Evolutionary conservation across 2,329 filamentous ascomycete genomes (phyloP).

Genomic region (Laburnicola sp.): DNA sequence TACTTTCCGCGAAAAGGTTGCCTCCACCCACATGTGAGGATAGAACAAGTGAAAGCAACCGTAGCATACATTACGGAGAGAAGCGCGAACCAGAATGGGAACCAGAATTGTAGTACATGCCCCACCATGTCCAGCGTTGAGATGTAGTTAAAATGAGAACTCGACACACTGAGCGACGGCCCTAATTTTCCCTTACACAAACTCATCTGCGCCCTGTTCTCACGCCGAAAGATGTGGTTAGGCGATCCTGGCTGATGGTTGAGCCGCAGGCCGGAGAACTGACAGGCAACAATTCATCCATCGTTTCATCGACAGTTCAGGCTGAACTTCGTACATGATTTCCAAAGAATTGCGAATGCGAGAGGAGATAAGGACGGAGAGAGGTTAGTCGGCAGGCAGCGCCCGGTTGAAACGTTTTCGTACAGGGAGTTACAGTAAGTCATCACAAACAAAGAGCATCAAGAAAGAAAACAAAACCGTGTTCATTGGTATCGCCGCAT

Average conservation of each 20-base stretch:
- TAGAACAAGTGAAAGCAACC: too few relatives aligned
- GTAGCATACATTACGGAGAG: too few relatives aligned
- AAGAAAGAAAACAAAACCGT: conserved; percentile 8
- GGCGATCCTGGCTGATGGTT: conserved; percentile 33
- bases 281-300: conserved; percentile 23
- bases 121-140: not conserved
- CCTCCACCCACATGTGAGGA: too few relatives aligned
- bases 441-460: conserved; percentile 1
- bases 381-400: not conserved
- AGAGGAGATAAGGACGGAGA: too few relatives aligned
- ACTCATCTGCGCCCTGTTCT: conserved; percentile 24
- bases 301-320: conserved; percentile 9
- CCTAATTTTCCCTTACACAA: conserved; percentile 11
- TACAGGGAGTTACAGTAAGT: not conserved
- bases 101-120: not conserved
- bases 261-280: conserved; percentile 10
- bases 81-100: too few relatives aligned
- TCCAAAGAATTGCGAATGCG: not conserved
- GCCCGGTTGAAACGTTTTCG: not conserved
- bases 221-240: conserved; percentile 50
- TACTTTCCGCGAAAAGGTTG: too few relatives aligned
- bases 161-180: too few relatives aligned
- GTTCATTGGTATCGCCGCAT: conserved; percentile 30
- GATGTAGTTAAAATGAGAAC: not conserved
- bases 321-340: not conserved